Base-by-base conservation (phyloP, 2,329 filamentous ascomycete genomes). In the Dothideomycetes sp. region DNA sequence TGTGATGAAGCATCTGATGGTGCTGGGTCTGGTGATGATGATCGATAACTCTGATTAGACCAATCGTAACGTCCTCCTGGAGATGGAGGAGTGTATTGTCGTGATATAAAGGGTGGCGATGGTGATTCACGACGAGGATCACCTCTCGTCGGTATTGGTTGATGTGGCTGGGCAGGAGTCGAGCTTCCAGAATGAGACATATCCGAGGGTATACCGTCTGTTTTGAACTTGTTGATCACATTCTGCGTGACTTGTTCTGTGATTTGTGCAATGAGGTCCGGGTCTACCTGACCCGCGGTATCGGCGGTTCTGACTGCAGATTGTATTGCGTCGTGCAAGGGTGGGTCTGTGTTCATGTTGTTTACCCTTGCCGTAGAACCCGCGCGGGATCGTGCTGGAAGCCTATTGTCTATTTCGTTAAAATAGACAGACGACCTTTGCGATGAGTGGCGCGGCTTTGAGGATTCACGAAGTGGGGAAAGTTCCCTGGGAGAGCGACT, bases 231-330 rank as follows among this genome's bases (percentile, higher is more conserved):
- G 37, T 63, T 55, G 27, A 64, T 50, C 36, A 64, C 59, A 16
- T 35, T 19, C 11, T 31, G 33, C 49, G 65, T 65, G 24, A 69
- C 66, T 42, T 78, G 71, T 53, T 75, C 68, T 1, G 73, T 77
- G 47, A 80, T 75, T 45, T 76, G 70, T 35, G 73, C 69, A 37
- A 81, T 67, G 16, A 81, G 61, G 5, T 76, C 72, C 2, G 75
- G 75, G 37, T 77, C 70, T 10, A 81, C 59, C 30, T 68, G 65
- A 42, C 62, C 63, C 7, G 66, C 60, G 7, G 65, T 57, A 31
- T 70, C 63, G 9, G 68, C 63, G 37, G 66, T 66, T 48, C 71
- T 62, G 44, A 75, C 73, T 8, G 73, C 73, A 45, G 68, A 68
- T 48, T 64, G 69, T 47, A 77, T 69, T 24, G 72, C 74, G 49